Evolutionary conservation across 768 basidiomycete species (phyloP).

Genomic region (Leccinum rimulosum): DNA sequence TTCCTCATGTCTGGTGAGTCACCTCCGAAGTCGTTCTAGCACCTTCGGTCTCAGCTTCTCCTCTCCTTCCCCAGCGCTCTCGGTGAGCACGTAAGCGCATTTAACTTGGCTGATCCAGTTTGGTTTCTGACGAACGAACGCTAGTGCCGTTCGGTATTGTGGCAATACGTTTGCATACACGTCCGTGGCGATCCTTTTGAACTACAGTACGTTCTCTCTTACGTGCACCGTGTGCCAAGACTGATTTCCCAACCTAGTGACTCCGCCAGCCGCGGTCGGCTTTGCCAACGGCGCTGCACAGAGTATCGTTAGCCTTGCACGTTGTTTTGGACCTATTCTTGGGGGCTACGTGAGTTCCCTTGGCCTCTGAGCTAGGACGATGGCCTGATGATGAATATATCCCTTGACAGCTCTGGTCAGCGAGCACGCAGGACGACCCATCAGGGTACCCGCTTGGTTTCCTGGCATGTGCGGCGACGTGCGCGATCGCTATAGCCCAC

Average conservation of each 20-base stretch:
- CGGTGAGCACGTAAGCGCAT: conserved; percentile 73
- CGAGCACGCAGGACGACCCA: conserved; percentile 65
- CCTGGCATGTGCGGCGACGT: conserved; percentile 59
- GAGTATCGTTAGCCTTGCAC: conserved; percentile 89
- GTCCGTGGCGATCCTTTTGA: conserved; percentile 81
- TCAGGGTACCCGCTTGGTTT: conserved; percentile 76
- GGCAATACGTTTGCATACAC: conserved; percentile 91
- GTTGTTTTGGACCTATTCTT: conserved; percentile 85
- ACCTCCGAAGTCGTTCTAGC: not conserved
- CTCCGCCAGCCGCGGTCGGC: conserved; percentile 84
- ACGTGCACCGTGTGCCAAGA: not conserved
- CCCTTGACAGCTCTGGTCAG: conserved; percentile 62
- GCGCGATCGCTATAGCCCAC: conserved; percentile 60
- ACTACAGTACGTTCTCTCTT: conserved; percentile 60
- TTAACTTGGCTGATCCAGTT: not conserved
- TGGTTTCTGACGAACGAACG: not conserved
- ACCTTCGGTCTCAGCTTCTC: conserved; percentile 4
- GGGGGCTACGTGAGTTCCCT: conserved; percentile 67
- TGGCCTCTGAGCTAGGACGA: not conserved
- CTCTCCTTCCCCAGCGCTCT: conserved; percentile 47
- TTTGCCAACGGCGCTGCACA: conserved; percentile 96
- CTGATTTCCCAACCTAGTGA: conserved; percentile 52
- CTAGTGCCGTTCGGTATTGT: conserved; percentile 82
- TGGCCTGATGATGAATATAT: conserved; percentile 9
- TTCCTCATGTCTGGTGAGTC: conserved; percentile 77